phyloP scores from a whole-genome alignment of 2,329 filamentous ascomycete genomes.

The Pyrenophora seminiperda region DNA sequence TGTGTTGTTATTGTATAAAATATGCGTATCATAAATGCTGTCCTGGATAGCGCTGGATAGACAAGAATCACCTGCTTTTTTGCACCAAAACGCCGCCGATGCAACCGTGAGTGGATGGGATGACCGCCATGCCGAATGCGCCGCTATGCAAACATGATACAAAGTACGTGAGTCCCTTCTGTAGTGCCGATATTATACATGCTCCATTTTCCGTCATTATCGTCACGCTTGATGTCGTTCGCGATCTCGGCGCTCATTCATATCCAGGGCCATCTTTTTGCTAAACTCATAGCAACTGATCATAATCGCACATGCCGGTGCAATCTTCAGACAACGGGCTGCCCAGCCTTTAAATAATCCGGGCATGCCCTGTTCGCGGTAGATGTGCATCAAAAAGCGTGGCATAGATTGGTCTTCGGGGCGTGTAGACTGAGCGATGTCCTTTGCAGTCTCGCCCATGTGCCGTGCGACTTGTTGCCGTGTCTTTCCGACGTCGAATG shows the following conservation, averaged over 20 bases:
- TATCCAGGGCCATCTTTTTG: slow-evolving; percentile 79
- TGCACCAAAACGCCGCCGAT: slow-evolving; percentile 11
- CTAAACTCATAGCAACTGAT: slow-evolving; percentile 97
- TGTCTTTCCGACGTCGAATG: slow-evolving; percentile 98
- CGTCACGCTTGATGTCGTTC: slow-evolving; percentile 23
- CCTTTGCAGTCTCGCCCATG: slow-evolving; percentile 45
- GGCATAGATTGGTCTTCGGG: slow-evolving; percentile 82
- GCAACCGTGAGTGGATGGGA: slow-evolving; percentile 8
- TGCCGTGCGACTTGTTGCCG: slow-evolving; percentile 83
- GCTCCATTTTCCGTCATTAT: background rate
- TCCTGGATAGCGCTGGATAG: too few relatives aligned
- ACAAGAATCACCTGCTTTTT: background rate
- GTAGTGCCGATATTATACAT: background rate
- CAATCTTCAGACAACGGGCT: slow-evolving; percentile 89
- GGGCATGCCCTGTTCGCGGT: slow-evolving; percentile 76
- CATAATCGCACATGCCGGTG: slow-evolving; percentile 98
- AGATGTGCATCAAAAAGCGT: slow-evolving; percentile 87
- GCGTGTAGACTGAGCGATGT: slow-evolving; percentile 48
- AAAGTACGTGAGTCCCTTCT: slow-evolving; percentile 1
- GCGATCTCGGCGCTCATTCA: slow-evolving; percentile 65
- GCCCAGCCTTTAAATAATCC: slow-evolving; percentile 93
- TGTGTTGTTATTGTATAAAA: background rate
- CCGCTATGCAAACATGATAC: slow-evolving; percentile 14
- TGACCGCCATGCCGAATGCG: slow-evolving; percentile 6
- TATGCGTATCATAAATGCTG: background rate